Evolutionary conservation across 140 eudicot genomes (phyloP).

Genomic region (Ambrosia hybrid): DNA sequence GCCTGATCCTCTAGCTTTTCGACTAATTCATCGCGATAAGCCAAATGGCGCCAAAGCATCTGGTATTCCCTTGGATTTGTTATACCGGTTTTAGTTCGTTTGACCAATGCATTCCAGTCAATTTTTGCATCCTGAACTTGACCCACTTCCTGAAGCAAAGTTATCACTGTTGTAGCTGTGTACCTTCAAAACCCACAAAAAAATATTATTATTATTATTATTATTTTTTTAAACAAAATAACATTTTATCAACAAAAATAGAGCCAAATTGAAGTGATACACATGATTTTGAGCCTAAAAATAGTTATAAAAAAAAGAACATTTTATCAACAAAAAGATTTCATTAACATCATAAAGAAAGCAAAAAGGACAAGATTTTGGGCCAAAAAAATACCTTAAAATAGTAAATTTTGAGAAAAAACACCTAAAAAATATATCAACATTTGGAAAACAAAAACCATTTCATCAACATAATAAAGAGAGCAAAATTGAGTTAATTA

Average conservation of each 20-base stretch:
- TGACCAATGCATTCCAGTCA: constrained; percentile 75
- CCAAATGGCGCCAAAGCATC: constrained; percentile 93
- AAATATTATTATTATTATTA: no score
- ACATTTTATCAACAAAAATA: neutral
- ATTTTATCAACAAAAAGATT: neutral
- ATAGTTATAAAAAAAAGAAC: neutral
- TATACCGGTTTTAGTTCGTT: constrained; percentile 70
- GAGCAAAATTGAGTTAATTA: no score
- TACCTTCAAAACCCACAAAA: constrained; percentile 51
- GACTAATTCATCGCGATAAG: constrained; percentile 56
- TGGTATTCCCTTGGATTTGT: constrained; percentile 75
- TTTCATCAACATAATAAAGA: neutral
- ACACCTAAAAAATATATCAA: no score
- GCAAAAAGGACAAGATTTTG: neutral
- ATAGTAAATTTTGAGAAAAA: no score
- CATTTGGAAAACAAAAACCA: neutral
- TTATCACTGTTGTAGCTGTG: constrained; percentile 59
- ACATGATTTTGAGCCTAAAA: neutral
- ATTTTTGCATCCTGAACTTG: constrained; percentile 48
- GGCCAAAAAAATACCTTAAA: no score
- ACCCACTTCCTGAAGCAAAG: constrained; percentile 77
- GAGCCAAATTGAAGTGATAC: neutral
- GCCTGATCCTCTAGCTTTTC: constrained; percentile 45
- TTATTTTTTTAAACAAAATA: no score
- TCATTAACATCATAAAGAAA: neutral